Conservation (phyloP, 106 monocot species). For the Acanthochlamys bracteata region DNA sequence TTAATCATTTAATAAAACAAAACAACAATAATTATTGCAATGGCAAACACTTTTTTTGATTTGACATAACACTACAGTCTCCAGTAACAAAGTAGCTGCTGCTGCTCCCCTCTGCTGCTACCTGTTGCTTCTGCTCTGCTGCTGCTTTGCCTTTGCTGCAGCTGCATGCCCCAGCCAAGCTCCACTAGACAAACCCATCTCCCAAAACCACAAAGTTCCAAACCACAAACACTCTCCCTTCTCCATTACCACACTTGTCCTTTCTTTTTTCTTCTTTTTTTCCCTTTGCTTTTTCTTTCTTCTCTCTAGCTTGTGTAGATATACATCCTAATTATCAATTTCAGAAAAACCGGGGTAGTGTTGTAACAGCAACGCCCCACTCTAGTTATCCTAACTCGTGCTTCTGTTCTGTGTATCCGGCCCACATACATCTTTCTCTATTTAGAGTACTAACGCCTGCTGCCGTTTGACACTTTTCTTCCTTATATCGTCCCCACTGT, state of each 20-base stretch:
- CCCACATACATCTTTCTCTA: too few species aligned
- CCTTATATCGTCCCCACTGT: too few species aligned
- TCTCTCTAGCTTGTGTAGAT: too few species aligned
- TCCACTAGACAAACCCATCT: not conserved
- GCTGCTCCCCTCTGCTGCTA: conserved; percentile 16
- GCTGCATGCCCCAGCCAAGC: not conserved
- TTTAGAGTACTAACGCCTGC: too few species aligned
- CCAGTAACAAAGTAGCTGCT: conserved; percentile 41
- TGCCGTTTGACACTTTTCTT: too few species aligned
- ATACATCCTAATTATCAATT: too few species aligned
- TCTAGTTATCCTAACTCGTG: too few species aligned
- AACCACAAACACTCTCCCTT: conserved; percentile 5
- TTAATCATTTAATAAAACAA: not conserved
- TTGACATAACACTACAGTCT: conserved; percentile 43
- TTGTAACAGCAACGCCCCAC: too few species aligned
- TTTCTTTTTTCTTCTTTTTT: not conserved
- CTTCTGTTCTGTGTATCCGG: too few species aligned
- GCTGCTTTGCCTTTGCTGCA: not conserved
- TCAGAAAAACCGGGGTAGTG: too few species aligned
- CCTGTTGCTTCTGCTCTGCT: not conserved
- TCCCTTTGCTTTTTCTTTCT: not conserved
- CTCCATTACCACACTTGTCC: conserved; percentile 22
- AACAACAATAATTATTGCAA: conserved; percentile 10
- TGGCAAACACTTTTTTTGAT: conserved; percentile 38
- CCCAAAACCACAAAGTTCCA: too few species aligned